Evolutionary conservation across 2,329 filamentous ascomycete species (phyloP), one percentile per base, ranked within the genome.

Genomic region (Trichoderma endophyticum): DNA sequence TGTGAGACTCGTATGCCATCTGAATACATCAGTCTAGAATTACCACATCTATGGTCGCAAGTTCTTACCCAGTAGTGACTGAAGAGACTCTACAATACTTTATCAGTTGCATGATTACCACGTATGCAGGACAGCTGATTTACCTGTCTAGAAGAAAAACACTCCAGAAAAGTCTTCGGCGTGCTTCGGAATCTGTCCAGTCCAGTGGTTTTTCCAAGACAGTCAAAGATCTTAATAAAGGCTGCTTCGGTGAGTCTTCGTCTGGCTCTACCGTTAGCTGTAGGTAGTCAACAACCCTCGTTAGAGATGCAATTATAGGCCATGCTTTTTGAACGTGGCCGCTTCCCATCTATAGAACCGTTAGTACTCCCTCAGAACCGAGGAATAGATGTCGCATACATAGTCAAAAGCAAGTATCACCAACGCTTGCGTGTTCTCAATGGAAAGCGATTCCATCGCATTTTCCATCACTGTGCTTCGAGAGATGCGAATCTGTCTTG

Each of bases 281-380:
- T 1, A 80, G 73, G 43, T 78, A 80, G 32, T 80, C 78, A 1
- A 79, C 79, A 0, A 76, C 77, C 24, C 79, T 75, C 1, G 77
- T 79, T 0, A 80, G 72, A 0, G 79, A 80, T 5, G 18, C 43
- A 12, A 51, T 21, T 11, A 51, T 51, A 51, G 43, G 43, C 43
- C 43, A 51, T 21, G 43, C 43, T 51, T 21, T 51, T 51, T 51
- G 18, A 51, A 51, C 43, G n/a, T 51, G 43, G 0, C 43, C 43
- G n/a, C 43, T 48, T 48, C 43, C 43, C 43, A 48, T 48, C 43
- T 48, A 21, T 21, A 21, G 8, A 21, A 21, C 1, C 12, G 3
- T 48, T 48, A 48, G 43, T 48, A 48, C 0, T 48, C 43, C 18
- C 8, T 48, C 43, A 51, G n/a, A 21, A 21, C 4, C n/a, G 11